These are phyloP conservation scores for Passalora sequoiae DNA, from an alignment of 2,329 filamentous ascomycete species.

Conservation along the genomic window DNA sequence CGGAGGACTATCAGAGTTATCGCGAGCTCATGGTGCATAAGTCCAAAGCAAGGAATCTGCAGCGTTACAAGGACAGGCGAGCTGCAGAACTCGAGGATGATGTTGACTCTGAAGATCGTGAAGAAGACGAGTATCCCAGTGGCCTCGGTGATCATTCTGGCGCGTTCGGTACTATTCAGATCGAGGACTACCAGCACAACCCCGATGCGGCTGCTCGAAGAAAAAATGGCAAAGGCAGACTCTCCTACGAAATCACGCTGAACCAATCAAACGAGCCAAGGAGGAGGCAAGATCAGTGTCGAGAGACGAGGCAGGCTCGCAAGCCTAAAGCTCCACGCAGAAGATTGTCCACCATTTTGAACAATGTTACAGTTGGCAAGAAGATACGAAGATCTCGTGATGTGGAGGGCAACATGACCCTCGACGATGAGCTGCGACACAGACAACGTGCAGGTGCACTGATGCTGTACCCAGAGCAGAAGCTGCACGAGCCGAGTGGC, in stretches of 20 bases:
- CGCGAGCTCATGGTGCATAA: background rate
- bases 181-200: background rate
- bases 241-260: too few relatives aligned
- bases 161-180: background rate
- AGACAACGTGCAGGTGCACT: background rate
- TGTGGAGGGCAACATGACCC: conserved; percentile 2
- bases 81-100: background rate
- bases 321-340: background rate
- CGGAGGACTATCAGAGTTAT: background rate
- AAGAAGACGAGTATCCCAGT: background rate
- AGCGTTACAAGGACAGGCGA: too few relatives aligned
- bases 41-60: background rate
- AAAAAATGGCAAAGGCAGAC: background rate
- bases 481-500: background rate
- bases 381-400: conserved; percentile 4
- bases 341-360: background rate
- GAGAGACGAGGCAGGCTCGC: background rate
- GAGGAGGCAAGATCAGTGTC: background rate
- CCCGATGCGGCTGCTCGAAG: background rate
- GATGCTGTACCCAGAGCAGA: background rate
- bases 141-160: background rate
- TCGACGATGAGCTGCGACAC: conserved; percentile 4
- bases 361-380: background rate
- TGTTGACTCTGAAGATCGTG: background rate
- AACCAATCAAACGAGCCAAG: background rate